Base-by-base conservation (phyloP, 495 filamentous ascomycete species). In the Tirmania nivea region DNA sequence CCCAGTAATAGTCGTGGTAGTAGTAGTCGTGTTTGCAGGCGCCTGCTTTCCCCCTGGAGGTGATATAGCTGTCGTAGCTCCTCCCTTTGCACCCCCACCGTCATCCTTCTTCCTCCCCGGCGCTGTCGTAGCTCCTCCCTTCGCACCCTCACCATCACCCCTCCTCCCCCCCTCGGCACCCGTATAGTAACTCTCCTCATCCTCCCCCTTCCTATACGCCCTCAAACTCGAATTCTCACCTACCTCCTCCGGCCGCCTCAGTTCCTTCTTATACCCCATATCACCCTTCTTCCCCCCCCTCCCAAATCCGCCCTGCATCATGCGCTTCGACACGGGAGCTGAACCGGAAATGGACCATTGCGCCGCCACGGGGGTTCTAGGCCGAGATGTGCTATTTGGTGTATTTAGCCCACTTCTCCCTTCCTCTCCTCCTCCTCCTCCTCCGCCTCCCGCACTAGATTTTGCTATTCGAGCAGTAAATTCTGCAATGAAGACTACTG, bases 401-500 rank as follows among this genome's bases (percentile, higher is more conserved):
- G 25, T 31, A 31, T 31, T 31, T 7, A 62, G n/a, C 63, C 65
- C 51, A 66, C 57, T 25, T 64, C 59, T 49, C 58, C 52, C 54
- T 61, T 49, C 52, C 60, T 56, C 35, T 54, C 48, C 49, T 54
- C 48, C 49, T 66, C 56, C 10, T 63, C 54, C 35, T 52, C 50
- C 21, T 57, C 53, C 49, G 53, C 52, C 16, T 54, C 64, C 49
- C 54, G 52, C 8, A 49, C 34, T 34, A 64, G 42, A 0, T 58
- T 52, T 5, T 34, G 39, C 19, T 61, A 64, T 4, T 35, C 9
- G 10, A 54, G 59, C 42, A 4, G 39, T 96, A 73, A 94, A 96
- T 45, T 80, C 79, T 20, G 86, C 78, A 60, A 97, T 94, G 65
- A 96, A 97, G 55, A 93, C 86, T 55, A 95, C 67, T 0, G 83